Conservation (phyloP, 164 flowering plant species). For the Cinnamomum chago region DNA sequence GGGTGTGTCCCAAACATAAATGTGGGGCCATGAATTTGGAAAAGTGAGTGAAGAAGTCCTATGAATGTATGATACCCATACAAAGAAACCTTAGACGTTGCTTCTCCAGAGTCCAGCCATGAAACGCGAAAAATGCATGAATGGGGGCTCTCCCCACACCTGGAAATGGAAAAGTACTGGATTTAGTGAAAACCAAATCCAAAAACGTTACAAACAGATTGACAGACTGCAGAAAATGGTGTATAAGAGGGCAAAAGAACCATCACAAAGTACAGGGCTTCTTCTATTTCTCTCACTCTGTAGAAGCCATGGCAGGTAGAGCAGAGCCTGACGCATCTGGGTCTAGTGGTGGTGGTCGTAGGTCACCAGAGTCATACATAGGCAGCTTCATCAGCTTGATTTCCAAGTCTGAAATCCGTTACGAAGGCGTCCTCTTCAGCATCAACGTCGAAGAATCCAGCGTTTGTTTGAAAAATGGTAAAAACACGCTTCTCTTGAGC, state of each 20-base stretch:
- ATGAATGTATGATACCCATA: too few relatives aligned
- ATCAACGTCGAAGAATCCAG: constrained; percentile 92
- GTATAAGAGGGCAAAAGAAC: neutral
- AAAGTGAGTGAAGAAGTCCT: too few relatives aligned
- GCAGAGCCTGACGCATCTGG: constrained; percentile 33
- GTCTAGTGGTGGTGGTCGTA: constrained; percentile 19
- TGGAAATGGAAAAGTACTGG: neutral
- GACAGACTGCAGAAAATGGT: neutral
- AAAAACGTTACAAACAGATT: neutral
- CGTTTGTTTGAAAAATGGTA: constrained; percentile 64
- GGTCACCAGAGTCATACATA: constrained; percentile 79
- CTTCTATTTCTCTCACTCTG: neutral
- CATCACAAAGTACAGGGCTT: neutral
- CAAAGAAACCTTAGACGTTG: too few relatives aligned
- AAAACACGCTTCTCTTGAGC: neutral
- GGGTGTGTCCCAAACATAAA: too few relatives aligned
- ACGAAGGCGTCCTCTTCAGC: constrained; percentile 81
- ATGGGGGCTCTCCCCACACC: too few relatives aligned
- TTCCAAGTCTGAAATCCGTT: constrained; percentile 82
- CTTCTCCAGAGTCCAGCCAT: too few relatives aligned
- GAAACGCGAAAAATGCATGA: too few relatives aligned
- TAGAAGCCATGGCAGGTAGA: constrained; percentile 22
- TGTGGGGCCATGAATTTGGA: too few relatives aligned
- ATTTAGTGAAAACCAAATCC: neutral
- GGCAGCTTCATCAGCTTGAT: constrained; percentile 95